Base-by-base conservation (phyloP, 176 grass and related monocot genomes). In the Tillandsia fasciculata region DNA sequence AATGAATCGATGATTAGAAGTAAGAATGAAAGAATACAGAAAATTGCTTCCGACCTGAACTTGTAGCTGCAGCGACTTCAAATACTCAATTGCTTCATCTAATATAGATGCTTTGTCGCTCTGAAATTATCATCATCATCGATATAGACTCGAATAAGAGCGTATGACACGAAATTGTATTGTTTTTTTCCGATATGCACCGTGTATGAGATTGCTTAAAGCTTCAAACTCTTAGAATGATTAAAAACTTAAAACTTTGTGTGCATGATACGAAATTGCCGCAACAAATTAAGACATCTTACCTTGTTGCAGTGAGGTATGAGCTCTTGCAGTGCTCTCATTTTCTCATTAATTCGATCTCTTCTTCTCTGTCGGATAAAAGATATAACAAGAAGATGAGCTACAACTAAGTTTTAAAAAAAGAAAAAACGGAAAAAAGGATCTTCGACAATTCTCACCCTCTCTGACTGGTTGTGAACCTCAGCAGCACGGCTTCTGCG, bases 21-120 rank as follows among this genome's bases (percentile, higher is more conserved):
- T 3, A 68, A 48, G 5, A n/a, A 29, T 47, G 9, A 26, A 52
- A 64, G 28, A 23, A n/a, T 1, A 42, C 12, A 29, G 65, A 70
- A n/a, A 67, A 20, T 48, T 10, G 52, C 70, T 70, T 66, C 27
- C 15, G 49, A 91, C 89, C 94, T 97, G 94, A 83, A 97, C 74
- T 83, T 97, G 94, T 79, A 93, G n/a, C 68, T 99, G 94, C 7
- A 99, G 80, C 48, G 94, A 86, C 66, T 99, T 99, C 64, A 99
- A 22, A 75, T 99, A 99, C 56, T 99, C 94, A 50, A 99, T 99
- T 79, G 89, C 70, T 49, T 99, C 89, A 50, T 90, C 89, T 17
- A 93, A 73, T 64, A 99, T 86, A 4, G 94, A 99, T 47, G 94
- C 90, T 82, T 93, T 99, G 69, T 99, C 87, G 0, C 80, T 86